Base-by-base conservation (phyloP, 352 stramenopile species). In the Phytophthora ramorum region DNA sequence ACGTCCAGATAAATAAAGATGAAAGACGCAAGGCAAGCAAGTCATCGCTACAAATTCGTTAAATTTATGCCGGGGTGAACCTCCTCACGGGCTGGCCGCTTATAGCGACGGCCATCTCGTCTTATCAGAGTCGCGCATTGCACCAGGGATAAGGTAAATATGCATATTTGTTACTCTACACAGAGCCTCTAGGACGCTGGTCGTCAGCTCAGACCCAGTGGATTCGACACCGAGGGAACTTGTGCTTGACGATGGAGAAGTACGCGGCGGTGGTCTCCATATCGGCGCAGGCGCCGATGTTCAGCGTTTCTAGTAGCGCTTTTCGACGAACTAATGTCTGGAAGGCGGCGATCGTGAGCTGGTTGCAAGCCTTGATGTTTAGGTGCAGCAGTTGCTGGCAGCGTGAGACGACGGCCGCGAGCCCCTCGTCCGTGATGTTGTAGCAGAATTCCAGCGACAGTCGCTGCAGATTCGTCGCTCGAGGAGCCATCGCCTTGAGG, bases 391-490 rank as follows among this genome's bases (percentile, higher is more conserved):
- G 69, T 2, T 66, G 51, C n/a, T 66, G 58, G 58, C 89, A 94
- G n/a, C 66, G 47, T 3, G 41, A 52, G 17, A 81, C 73, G 38
- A 98, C 64, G 9, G 72, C 51, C 1, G 55, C 44, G 12, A 97
- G 67, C 1, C 83, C 88, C 0, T 65, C 62, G 58, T 96, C 88
- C 0, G 89, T 96, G 38, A 98, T 79, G 34, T 91, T 88, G 73
- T 90, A 87, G 76, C 90, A 97, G 73, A 96, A 97, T 32, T 90
- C 77, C 22, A 97, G 75, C n/a, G 91, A 91, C 7, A 97, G 61
- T n/a, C 54, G 66, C 45, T 78, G 56, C 3, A 98, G 63, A 10
- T 62, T 63, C 4, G 9, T 47, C 9, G 70, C 78, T 41, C 78
- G 64, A 30, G 60, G 17, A 5, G 82, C 77, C 22, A 92, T 67